A percentile compares a stretch with the other conserved stretches of the same genome.
phyloP scores from a whole-genome alignment of 108 stramenopile genomes.

The Fragilaria radians region DNA sequence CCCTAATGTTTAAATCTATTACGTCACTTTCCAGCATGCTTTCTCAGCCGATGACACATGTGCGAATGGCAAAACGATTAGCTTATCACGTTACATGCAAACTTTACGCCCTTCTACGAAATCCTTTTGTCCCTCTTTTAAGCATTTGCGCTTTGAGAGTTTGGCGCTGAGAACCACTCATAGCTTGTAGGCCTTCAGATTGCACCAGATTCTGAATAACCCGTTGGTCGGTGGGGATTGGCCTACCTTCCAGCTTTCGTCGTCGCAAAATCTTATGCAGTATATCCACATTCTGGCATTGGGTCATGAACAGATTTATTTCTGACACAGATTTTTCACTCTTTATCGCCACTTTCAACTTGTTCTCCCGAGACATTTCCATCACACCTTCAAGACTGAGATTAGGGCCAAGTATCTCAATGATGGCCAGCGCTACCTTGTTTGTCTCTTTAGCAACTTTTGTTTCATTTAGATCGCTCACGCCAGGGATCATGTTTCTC shows the following conservation, averaged over 20 bases:
- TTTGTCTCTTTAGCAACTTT: conserved; percentile 59
- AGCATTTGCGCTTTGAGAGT: conserved; percentile 33
- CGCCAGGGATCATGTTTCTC: conserved; percentile 59
- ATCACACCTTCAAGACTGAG: conserved; percentile 43
- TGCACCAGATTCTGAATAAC: conserved; percentile 61
- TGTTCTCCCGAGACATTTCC: conserved; percentile 45
- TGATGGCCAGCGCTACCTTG: conserved; percentile 34
- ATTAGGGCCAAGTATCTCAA: conserved; percentile 46
- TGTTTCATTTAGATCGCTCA: conserved; percentile 42
- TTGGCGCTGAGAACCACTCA: conserved; percentile 54
- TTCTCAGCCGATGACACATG: too few relatives aligned
- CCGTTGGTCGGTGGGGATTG: conserved; percentile 51
- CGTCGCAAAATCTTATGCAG: conserved; percentile 76
- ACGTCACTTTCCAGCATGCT: too few relatives aligned
- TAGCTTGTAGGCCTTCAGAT: conserved; percentile 43
- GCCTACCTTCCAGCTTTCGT: conserved; percentile 44
- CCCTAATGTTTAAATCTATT: too few relatives aligned
- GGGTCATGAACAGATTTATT: conserved; percentile 44
- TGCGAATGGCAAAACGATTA: too few relatives aligned
- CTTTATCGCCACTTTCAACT: conserved; percentile 29
- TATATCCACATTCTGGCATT: conserved; percentile 67
- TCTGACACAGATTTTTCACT: conserved; percentile 56
- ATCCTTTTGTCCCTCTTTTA: conserved; percentile 21
- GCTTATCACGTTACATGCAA: too few relatives aligned
- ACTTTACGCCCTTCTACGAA: conserved; percentile 15